Percentiles rank a stretch among this genome's conserved stretches.
Conservation (phyloP, 108 stramenopile genomes). For the Hondaea fermentalgiana region DNA sequence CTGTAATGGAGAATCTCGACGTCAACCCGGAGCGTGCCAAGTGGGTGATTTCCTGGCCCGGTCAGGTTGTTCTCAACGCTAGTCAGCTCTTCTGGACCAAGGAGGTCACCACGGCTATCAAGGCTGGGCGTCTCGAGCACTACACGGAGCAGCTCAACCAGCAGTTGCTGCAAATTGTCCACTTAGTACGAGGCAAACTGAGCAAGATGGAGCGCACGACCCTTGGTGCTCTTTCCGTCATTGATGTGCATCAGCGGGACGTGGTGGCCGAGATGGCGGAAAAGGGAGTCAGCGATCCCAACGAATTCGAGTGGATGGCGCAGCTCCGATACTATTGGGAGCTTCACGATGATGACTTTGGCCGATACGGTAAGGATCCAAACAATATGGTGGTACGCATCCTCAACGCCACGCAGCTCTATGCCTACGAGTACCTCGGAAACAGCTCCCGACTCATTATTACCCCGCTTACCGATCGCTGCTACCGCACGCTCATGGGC, state of each 20-base stretch:
- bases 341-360: constrained; percentile 38
- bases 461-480: constrained; percentile 60
- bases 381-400: constrained; percentile 52
- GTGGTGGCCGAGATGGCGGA: constrained; percentile 48
- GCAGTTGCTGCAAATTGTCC: constrained; percentile 46
- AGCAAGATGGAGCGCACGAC: constrained; percentile 48
- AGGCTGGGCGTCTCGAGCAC: constrained; percentile 23
- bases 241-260: constrained; percentile 58
- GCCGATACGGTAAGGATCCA: constrained; percentile 28
- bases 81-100: constrained; percentile 53
- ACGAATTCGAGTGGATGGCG: constrained; percentile 56
- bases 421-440: constrained; percentile 63
- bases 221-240: constrained; percentile 53
- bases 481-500: constrained; percentile 64
- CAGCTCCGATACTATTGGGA: constrained; percentile 64
- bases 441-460: constrained; percentile 62
- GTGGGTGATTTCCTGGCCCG: constrained; percentile 56
- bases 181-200: constrained; percentile 53
- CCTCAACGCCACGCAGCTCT: constrained; percentile 52
- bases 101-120: constrained; percentile 38
- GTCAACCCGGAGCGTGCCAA: constrained; percentile 27
- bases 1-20: constrained; percentile 15
- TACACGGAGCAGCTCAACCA: constrained; percentile 27
- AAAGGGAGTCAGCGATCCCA: constrained; percentile 15
- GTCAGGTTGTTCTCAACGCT: constrained; percentile 52